Percentiles rank a stretch among this genome's conserved stretches.
phyloP scores from a whole-genome alignment of 108 stramenopile genomes.

The Skeletonema potamos region DNA sequence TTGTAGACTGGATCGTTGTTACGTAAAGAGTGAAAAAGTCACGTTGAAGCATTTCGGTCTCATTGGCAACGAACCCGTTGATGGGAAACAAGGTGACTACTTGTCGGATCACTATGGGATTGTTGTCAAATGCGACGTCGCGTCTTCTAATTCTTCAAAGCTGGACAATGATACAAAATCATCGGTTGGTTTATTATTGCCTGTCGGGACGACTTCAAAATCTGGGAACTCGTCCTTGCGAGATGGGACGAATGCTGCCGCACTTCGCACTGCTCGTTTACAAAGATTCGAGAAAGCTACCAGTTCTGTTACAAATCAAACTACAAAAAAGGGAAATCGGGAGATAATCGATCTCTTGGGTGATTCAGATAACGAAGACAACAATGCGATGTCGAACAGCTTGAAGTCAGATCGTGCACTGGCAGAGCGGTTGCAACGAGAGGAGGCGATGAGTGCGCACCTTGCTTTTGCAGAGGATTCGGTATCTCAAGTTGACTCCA shows the following conservation, averaged over 20 bases:
- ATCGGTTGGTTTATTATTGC: not conserved
- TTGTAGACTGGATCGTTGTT: conserved; percentile 23
- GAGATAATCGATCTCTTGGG: not conserved
- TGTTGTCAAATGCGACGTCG: conserved; percentile 6
- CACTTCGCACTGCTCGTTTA: not conserved
- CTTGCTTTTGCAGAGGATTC: not conserved
- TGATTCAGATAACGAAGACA: not conserved
- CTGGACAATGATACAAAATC: not conserved
- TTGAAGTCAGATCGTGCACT: not conserved
- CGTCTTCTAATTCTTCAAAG: not conserved
- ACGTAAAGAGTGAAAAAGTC: conserved; percentile 13
- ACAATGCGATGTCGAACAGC: not conserved
- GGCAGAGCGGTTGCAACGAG: not conserved
- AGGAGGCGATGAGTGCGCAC: not conserved
- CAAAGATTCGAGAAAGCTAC: not conserved
- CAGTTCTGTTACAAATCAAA: not conserved
- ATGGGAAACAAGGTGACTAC: conserved; percentile 17
- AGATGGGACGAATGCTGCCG: not conserved
- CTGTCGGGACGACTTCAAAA: not conserved
- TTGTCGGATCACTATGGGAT: conserved; percentile 25
- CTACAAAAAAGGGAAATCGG: not conserved
- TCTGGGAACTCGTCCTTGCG: not conserved
- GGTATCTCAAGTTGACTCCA: not conserved
- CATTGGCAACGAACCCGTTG: conserved; percentile 15
- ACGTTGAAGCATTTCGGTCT: conserved; percentile 10